phyloP scores from a whole-genome alignment of 1,284 basidiomycete genomes.

The Tilletiaria anomala region DNA sequence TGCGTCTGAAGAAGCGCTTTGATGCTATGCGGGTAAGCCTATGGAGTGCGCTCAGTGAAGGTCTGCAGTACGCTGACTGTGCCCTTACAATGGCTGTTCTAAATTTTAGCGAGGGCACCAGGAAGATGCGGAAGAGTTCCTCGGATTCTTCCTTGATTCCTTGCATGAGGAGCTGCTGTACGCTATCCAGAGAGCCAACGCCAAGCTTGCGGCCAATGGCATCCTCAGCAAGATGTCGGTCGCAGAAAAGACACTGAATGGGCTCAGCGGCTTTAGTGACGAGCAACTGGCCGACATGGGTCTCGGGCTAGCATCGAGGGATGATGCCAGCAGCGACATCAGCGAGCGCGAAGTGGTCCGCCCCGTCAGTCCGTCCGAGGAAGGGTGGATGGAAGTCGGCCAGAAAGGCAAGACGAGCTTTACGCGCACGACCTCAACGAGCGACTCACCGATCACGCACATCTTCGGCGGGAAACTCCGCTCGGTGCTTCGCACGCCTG shows the following conservation, averaged over 20 bases:
- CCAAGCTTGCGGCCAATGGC: constrained; percentile 18
- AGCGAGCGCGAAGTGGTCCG: constrained; percentile 42
- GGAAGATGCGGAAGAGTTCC: constrained; percentile 95
- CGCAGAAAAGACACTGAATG: constrained; percentile 15
- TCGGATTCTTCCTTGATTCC: constrained; percentile 92
- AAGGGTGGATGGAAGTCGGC: constrained; percentile 78
- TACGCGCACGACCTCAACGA: constrained; percentile 62
- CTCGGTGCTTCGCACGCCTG: constrained; percentile 66
- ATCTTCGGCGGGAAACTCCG: constrained; percentile 89
- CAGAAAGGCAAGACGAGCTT: constrained; percentile 72
- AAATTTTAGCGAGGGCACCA: constrained; percentile 75
- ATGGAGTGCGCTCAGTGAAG: constrained; percentile 48
- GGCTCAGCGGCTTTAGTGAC: constrained; percentile 11
- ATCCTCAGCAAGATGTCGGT: constrained; percentile 11
- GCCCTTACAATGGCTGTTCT: neutral
- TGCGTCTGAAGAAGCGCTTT: constrained; percentile 86
- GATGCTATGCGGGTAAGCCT: constrained; percentile 86
- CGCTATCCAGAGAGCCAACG: constrained; percentile 44
- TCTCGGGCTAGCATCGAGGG: neutral
- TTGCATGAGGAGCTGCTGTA: constrained; percentile 79
- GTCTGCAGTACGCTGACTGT: neutral
- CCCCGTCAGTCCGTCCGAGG: constrained; percentile 29
- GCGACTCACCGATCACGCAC: constrained; percentile 72
- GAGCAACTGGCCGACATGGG: no score
- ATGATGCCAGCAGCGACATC: constrained; percentile 37